phyloP scores from a whole-genome alignment of 1,284 basidiomycete species.

The Mycena citricolor region DNA sequence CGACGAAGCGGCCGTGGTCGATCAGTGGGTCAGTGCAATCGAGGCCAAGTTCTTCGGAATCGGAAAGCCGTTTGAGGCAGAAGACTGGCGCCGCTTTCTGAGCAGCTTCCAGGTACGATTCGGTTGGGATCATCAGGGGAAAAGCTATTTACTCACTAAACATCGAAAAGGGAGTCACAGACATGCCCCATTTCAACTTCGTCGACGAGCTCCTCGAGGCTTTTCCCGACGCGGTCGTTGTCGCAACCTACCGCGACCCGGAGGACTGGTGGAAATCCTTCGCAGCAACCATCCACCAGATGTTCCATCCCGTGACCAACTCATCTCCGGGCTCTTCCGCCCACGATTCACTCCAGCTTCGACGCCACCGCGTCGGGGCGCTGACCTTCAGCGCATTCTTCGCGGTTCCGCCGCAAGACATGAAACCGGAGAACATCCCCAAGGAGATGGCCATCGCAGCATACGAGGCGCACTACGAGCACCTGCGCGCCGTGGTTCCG shows the following conservation, averaged over 20 bases:
- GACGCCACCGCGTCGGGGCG: no score
- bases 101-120: slow-evolving; percentile 5
- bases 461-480: slow-evolving; percentile 1
- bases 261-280: slow-evolving; percentile 5
- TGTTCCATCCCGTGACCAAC: not conserved
- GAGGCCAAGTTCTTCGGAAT: slow-evolving; percentile 10
- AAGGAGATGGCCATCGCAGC: slow-evolving; percentile 1
- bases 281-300: not conserved
- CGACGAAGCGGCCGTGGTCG: slow-evolving; percentile 1
- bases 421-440: slow-evolving; percentile 3
- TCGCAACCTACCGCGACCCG: slow-evolving; percentile 4
- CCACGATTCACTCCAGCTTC: no score
- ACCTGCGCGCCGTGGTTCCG: not conserved
- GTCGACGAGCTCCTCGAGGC: slow-evolving; percentile 7
- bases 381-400: no score
- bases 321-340: not conserved
- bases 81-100: slow-evolving; percentile 7
- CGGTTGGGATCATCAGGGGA: not conserved
- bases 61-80: slow-evolving; percentile 3
- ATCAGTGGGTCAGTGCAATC: slow-evolving; percentile 7
- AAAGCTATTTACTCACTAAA: not conserved
- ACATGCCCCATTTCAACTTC: slow-evolving; percentile 5
- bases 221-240: slow-evolving; percentile 7
- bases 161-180: slow-evolving; percentile 2
- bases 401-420: no score